Base-by-base conservation (phyloP, 768 basidiomycete genomes). In the Rhodotorula babjevae region DNA sequence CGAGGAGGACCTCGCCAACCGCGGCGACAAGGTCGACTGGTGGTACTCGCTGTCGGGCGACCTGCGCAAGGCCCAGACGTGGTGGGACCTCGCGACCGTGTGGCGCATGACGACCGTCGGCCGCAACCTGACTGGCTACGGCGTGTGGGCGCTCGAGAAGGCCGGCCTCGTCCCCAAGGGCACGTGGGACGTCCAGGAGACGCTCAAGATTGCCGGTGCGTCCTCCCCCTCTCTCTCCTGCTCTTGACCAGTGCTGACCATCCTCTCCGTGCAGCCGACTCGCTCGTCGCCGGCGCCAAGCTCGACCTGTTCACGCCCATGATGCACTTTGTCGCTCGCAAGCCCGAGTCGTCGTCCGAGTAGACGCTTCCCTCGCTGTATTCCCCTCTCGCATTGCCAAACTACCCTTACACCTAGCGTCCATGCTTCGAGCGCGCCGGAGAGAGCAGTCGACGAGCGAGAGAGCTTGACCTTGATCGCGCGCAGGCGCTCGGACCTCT, bases 11-110 rank as follows among this genome's bases (percentile, higher is more conserved):
- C 85, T 99, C 55, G 95, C 95, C 9, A 90, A 89, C 42, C 89
- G 93, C 57, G 83, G 85, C 0, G 92, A 91, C 66, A 33, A 25
- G 56, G 80, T 81, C 77, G 64, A 65, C 0, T 99, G 96, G 96
- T 99, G 94, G 82, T 98, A 97, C 82, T 93, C 94, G 0, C 85
- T 98, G 40, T 93, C 96, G 81, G 95, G 96, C 73, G 92, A 99
- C 81, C 85, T 96, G 73, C 78, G 82, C 74, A 96, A 97, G 82
- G 90, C 92, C 4, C 95, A 99, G 84, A 97, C 94, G 2, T 79
- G 87, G 49, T 96, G 92, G 91, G 96, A 97, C 80, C 88, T 87
- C 74, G 83, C 93, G 75, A 90, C 89, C 18, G 89, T 91, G 60
- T 73, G 89, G 89, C 85, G 94, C 65, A 95, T 90, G 84, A 92